Conservation (phyloP, 768 basidiomycete species). For the Psilocybe tampanensis region DNA sequence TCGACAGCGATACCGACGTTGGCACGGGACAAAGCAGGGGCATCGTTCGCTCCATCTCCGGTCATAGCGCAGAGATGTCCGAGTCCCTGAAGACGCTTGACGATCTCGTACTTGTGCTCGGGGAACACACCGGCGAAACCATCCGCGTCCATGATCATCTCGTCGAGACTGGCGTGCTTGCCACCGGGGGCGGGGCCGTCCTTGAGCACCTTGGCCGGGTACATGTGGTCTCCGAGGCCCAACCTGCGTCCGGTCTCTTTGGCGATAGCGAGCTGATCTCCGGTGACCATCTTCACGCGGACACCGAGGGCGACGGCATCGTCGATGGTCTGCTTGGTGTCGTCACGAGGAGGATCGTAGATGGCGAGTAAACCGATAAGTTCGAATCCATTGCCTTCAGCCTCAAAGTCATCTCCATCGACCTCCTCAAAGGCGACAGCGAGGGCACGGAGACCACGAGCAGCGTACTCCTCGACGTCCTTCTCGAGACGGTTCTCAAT, state of each 20-base stretch:
- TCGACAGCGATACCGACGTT: slow-evolving; percentile 99
- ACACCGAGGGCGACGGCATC: slow-evolving; percentile 96
- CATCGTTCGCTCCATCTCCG: slow-evolving; percentile 99
- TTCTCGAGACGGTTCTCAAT: slow-evolving; percentile 88
- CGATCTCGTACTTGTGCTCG: slow-evolving; percentile 99
- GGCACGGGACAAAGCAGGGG: slow-evolving; percentile 95
- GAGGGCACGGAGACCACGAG: slow-evolving; percentile 95
- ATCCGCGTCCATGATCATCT: slow-evolving; percentile 99
- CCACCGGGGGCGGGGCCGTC: slow-evolving; percentile 89
- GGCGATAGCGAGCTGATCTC: slow-evolving; percentile 99
- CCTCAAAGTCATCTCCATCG: slow-evolving; percentile 78
- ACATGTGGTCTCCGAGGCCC: slow-evolving; percentile 99
- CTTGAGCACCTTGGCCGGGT: slow-evolving; percentile 98
- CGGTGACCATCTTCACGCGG: slow-evolving; percentile 99
- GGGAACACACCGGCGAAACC: slow-evolving; percentile 99
- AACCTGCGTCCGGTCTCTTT: slow-evolving; percentile 99
- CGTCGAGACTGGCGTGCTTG: slow-evolving; percentile 84
- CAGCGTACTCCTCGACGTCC: slow-evolving; percentile 95
- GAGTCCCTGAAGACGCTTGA: slow-evolving; percentile 95
- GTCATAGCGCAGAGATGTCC: slow-evolving; percentile 99
- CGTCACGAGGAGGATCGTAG: slow-evolving; percentile 96
- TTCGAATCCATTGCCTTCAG: slow-evolving; percentile 95
- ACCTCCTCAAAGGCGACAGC: slow-evolving; percentile 96
- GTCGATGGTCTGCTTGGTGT: slow-evolving; percentile 99
- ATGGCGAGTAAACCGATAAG: slow-evolving; percentile 96